Percentiles rank a stretch among this genome's conserved stretches.
These are phyloP conservation scores for Cucurbita moschata DNA, from an alignment of 306 rosid genomes.

Conservation along the genomic window DNA sequence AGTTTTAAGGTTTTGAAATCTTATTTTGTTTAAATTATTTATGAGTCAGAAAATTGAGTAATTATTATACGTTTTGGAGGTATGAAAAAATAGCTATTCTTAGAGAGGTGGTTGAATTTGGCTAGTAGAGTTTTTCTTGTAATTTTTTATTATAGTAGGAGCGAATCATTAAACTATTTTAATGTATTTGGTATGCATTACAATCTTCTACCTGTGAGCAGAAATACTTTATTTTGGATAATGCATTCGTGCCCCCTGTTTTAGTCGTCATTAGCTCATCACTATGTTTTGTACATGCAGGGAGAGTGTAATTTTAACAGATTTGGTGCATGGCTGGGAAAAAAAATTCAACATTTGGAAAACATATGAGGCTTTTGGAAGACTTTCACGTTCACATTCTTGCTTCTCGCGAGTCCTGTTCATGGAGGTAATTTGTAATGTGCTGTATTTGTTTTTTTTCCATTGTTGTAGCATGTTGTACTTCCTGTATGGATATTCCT, in stretches of 20 bases:
- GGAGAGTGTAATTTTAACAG: constrained; percentile 80
- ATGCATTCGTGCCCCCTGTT: not conserved
- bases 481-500: not conserved
- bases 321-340: constrained; percentile 95
- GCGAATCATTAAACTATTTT: not conserved
- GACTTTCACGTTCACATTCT: constrained; percentile 83
- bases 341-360: constrained; percentile 76
- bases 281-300: constrained; percentile 18
- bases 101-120: not conserved
- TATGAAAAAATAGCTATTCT: not conserved
- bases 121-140: not conserved
- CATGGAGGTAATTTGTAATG: constrained; percentile 40
- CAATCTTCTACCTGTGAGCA: not conserved
- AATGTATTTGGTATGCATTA: not conserved
- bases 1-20: constrained; percentile 1
- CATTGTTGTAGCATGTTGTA: constrained; percentile 3
- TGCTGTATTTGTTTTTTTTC: constrained; percentile 1
- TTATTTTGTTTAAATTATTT: not conserved
- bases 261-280: no score
- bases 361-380: constrained; percentile 74
- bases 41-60: not conserved
- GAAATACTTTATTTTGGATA: not conserved
- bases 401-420: constrained; percentile 74
- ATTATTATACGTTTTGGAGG: not conserved
- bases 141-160: not conserved